Evolutionary conservation across 2,329 filamentous ascomycete genomes (phyloP).

Genomic region (Rugonectria rugulosa): DNA sequence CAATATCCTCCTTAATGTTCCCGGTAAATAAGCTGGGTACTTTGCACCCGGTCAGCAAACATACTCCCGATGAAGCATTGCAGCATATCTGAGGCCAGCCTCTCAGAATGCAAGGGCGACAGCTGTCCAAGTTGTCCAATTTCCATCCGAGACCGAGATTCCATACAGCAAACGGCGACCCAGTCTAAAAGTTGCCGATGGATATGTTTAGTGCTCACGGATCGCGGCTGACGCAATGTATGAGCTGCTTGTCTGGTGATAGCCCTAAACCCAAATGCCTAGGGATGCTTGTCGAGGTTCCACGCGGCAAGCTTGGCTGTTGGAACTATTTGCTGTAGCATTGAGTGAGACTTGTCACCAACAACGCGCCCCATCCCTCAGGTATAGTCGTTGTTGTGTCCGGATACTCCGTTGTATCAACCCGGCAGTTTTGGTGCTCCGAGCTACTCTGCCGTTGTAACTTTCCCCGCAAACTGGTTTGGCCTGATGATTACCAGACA

Average conservation of each 20-base stretch:
- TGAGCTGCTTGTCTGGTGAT: slow-evolving; percentile 35
- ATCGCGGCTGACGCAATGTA: slow-evolving; percentile 36
- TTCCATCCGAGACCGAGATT: slow-evolving; percentile 30
- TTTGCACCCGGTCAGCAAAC: slow-evolving; percentile 16
- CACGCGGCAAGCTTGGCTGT: slow-evolving; percentile 10
- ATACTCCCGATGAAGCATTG: slow-evolving; percentile 4
- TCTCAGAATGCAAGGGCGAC: slow-evolving; percentile 1
- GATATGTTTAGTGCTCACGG: slow-evolving; percentile 30
- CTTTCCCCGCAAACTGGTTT: slow-evolving; percentile 25
- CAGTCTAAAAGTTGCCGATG: slow-evolving; percentile 19
- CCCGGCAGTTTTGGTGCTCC: slow-evolving; percentile 32
- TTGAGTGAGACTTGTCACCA: slow-evolving; percentile 1
- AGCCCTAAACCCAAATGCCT: slow-evolving; percentile 32
- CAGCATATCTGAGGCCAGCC: slow-evolving; percentile 6
- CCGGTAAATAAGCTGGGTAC: too few relatives aligned
- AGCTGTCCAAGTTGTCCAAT: slow-evolving; percentile 21
- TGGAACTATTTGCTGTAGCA: slow-evolving; percentile 17
- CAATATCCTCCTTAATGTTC: slow-evolving; percentile 13
- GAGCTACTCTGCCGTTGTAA: slow-evolving; percentile 4
- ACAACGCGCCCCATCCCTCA: slow-evolving; percentile 14
- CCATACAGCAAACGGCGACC: slow-evolving; percentile 22
- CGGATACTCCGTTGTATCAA: slow-evolving; percentile 15
- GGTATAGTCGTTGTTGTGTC: slow-evolving; percentile 1
- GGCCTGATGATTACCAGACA: slow-evolving; percentile 21
- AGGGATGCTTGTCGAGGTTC: slow-evolving; percentile 30